Conservation (phyloP, 2,329 filamentous ascomycete genomes). For the Pyrenophora graminea region DNA sequence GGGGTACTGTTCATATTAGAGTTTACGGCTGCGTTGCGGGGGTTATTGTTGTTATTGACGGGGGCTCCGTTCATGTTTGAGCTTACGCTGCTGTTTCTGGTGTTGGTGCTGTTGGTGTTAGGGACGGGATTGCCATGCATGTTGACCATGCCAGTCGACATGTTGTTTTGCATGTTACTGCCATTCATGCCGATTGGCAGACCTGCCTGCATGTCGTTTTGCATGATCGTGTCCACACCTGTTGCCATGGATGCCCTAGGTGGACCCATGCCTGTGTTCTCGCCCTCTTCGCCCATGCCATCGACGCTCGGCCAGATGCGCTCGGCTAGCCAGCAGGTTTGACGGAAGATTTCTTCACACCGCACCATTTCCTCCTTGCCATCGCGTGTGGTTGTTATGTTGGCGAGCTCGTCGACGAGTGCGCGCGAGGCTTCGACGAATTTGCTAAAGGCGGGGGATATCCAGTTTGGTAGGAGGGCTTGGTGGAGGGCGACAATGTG, state of each 20-base stretch:
- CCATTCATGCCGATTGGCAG: slow-evolving; percentile 11
- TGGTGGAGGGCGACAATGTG: slow-evolving; percentile 56
- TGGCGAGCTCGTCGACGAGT: slow-evolving; percentile 56
- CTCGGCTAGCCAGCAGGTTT: slow-evolving; percentile 55
- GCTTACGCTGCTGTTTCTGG: slow-evolving; percentile 8
- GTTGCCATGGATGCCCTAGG: slow-evolving; percentile 23
- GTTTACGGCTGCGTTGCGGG: too few species aligned
- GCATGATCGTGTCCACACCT: slow-evolving; percentile 27
- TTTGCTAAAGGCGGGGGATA: slow-evolving; percentile 54
- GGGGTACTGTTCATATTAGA: too few species aligned
- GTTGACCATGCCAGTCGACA: slow-evolving; percentile 11
- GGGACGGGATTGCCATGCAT: slow-evolving; percentile 11
- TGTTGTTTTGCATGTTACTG: slow-evolving; percentile 15
- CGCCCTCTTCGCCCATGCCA: slow-evolving; percentile 54
- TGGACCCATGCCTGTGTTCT: slow-evolving; percentile 32
- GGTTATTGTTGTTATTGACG: background rate
- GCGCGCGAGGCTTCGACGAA: slow-evolving; percentile 55
- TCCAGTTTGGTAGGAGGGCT: slow-evolving; percentile 57
- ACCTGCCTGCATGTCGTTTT: slow-evolving; percentile 18
- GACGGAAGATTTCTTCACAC: slow-evolving; percentile 54
- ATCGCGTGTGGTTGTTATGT: slow-evolving; percentile 52
- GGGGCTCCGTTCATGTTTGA: slow-evolving; percentile 15
- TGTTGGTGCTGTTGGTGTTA: slow-evolving; percentile 15
- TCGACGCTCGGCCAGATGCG: slow-evolving; percentile 56
- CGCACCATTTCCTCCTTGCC: slow-evolving; percentile 54